These are phyloP conservation scores for Diversispora epigaea DNA, from an alignment of 192 early-diverging fungal genomes.

Conservation along the genomic window DNA sequence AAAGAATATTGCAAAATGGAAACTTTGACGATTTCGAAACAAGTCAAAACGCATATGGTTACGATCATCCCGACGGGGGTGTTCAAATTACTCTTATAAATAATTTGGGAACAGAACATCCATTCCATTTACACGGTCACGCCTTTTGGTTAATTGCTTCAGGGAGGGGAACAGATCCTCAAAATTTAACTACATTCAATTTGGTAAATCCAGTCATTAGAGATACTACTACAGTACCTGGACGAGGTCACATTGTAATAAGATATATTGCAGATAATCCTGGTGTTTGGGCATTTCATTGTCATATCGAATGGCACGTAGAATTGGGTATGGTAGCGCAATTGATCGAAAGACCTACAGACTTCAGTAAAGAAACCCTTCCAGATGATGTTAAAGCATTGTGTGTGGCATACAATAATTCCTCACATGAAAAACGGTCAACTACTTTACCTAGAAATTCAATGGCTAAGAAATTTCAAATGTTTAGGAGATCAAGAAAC, in stretches of 20 bases:
- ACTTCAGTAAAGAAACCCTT: neutral
- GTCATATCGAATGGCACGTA: slow-evolving; percentile 37
- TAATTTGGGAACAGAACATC: slow-evolving; percentile 22
- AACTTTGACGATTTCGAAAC: slow-evolving; percentile 36
- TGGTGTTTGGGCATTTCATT: slow-evolving; percentile 34
- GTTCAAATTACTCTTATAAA: slow-evolving; percentile 36
- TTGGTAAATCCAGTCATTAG: slow-evolving; percentile 64
- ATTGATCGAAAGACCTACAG: neutral
- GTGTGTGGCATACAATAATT: neutral
- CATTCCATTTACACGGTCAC: slow-evolving; percentile 45
- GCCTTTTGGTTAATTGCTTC: slow-evolving; percentile 45
- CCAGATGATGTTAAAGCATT: neutral
- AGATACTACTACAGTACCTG: slow-evolving; percentile 72
- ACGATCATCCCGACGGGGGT: neutral
- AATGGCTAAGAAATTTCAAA: too few relatives aligned
- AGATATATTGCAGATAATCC: slow-evolving; percentile 32
- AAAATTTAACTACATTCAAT: slow-evolving; percentile 42
- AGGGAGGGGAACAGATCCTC: slow-evolving; percentile 31
- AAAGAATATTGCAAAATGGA: too few relatives aligned
- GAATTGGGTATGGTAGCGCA: neutral
- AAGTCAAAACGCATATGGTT: slow-evolving; percentile 57
- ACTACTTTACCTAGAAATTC: too few relatives aligned
- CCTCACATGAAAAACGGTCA: too few relatives aligned
- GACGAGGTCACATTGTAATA: slow-evolving; percentile 55
- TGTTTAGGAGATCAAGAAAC: neutral